Percentiles rank a stretch among this genome's conserved stretches.
phyloP scores from a whole-genome alignment of 2,329 filamentous ascomycete genomes.

The Fusarium fujikuroi region DNA sequence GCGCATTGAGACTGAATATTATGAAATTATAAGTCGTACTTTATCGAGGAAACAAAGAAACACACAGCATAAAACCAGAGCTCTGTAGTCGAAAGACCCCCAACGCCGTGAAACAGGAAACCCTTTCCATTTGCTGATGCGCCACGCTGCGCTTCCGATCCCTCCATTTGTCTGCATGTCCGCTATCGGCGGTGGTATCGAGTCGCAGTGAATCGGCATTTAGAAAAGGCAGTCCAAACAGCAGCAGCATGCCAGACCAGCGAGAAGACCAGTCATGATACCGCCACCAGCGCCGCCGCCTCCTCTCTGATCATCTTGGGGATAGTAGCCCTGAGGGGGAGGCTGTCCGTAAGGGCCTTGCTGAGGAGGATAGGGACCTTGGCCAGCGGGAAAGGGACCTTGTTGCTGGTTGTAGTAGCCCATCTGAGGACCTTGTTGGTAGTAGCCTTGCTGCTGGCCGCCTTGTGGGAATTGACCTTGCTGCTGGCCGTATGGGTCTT shows the following conservation, averaged over 20 bases:
- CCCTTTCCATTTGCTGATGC: constrained; percentile 20
- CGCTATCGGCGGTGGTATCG: constrained; percentile 10
- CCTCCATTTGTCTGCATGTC: neutral
- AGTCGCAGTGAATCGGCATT: constrained; percentile 20
- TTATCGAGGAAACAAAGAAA: constrained; percentile 36
- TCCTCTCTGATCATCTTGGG: constrained; percentile 45
- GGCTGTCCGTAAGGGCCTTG: constrained; percentile 51
- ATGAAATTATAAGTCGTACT: constrained; percentile 35
- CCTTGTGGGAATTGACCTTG: constrained; percentile 40
- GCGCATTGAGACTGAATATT: constrained; percentile 18
- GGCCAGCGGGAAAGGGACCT: constrained; percentile 48
- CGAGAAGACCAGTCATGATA: constrained; percentile 59
- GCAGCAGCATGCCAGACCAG: constrained; percentile 66
- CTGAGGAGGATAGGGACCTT: constrained; percentile 50
- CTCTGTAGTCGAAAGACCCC: constrained; percentile 24
- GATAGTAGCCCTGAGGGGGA: constrained; percentile 52
- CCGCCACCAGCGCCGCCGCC: constrained; percentile 47
- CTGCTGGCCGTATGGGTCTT: constrained; percentile 44
- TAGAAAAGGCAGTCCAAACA: constrained; percentile 68
- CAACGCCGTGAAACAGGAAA: constrained; percentile 38
- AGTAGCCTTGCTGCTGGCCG: constrained; percentile 41
- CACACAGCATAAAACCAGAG: constrained; percentile 19
- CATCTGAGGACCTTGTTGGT: constrained; percentile 47
- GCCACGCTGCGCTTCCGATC: constrained; percentile 19
- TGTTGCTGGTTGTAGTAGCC: constrained; percentile 48